These are phyloP conservation scores for Saururus chinensis DNA, from an alignment of 164 flowering plant species.

Conservation along the genomic window DNA sequence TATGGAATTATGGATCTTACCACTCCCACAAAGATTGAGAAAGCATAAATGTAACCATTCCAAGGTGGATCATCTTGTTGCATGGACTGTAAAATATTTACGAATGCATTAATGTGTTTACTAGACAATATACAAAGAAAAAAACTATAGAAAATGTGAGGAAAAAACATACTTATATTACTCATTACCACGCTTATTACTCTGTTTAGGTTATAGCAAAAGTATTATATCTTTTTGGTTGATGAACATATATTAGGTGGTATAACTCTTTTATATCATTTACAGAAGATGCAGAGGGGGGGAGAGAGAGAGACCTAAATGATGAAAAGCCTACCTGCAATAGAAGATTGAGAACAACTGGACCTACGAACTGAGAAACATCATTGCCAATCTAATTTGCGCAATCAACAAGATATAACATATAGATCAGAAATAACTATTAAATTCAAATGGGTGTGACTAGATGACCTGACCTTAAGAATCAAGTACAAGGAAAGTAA, in stretches of 20 bases:
- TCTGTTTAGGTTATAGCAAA: not conserved
- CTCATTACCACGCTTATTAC: too few relatives aligned
- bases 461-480: not conserved
- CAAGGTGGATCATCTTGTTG: constrained; percentile 85
- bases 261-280: not conserved
- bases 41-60: constrained; percentile 90
- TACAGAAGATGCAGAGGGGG: not conserved
- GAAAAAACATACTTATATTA: not conserved
- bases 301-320: not conserved
- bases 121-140: not conserved
- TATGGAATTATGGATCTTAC: constrained; percentile 26
- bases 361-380: constrained; percentile 71
- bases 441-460: not conserved
- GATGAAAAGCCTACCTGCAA: constrained; percentile 37
- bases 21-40: constrained; percentile 87
- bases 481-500: too few relatives aligned
- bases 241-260: not conserved
- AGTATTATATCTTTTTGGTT: not conserved
- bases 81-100: constrained; percentile 68
- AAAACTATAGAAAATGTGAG: not conserved
- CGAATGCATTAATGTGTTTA: not conserved
- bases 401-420: not conserved
- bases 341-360: constrained; percentile 47
- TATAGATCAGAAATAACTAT: not conserved
- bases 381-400: constrained; percentile 55